These are phyloP conservation scores for Tulasnella sp. DNA, from an alignment of 768 basidiomycete genomes.

Conservation along the genomic window DNA sequence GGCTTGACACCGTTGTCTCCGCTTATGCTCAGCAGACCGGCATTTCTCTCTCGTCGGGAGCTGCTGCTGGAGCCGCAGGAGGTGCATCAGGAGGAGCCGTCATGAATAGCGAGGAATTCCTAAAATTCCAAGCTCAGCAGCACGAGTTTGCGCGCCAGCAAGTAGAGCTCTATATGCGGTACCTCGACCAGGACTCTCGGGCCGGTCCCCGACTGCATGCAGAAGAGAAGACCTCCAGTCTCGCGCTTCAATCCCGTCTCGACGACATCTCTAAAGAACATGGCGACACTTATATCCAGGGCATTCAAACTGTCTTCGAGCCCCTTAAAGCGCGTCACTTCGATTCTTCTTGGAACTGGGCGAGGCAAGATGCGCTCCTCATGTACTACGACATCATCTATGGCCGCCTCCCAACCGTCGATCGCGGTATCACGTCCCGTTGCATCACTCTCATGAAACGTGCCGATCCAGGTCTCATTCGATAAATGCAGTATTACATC, in stretches of 20 bases:
- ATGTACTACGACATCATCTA: conserved; percentile 99
- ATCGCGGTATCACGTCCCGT: conserved; percentile 92
- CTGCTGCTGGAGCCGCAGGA: conserved; percentile 50
- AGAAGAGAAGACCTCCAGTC: conserved; percentile 66
- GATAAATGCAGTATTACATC: conserved; percentile 95
- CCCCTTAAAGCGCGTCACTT: conserved; percentile 95
- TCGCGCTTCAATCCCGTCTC: conserved; percentile 70
- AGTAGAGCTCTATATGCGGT: conserved; percentile 93
- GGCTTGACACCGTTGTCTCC: conserved; percentile 79
- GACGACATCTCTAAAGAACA: conserved; percentile 88
- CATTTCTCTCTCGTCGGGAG: conserved; percentile 67
- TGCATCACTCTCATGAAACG: conserved; percentile 72
- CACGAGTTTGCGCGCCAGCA: conserved; percentile 87
- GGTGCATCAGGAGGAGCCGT: conserved; percentile 62
- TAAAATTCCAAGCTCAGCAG: conserved; percentile 92
- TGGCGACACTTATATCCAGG: conserved; percentile 86
- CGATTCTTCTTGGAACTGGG: conserved; percentile 99
- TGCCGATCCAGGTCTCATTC: conserved; percentile 83
- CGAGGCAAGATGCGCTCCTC: conserved; percentile 86
- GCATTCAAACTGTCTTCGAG: conserved; percentile 91
- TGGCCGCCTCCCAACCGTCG: conserved; percentile 88
- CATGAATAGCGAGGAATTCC: conserved; percentile 97
- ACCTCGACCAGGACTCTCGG: conserved; percentile 87
- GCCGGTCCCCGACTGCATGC: conserved; percentile 87
- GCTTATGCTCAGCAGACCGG: conserved; percentile 84